phyloP scores from a whole-genome alignment of 345 rosid genomes.

The Angophora floribunda region DNA sequence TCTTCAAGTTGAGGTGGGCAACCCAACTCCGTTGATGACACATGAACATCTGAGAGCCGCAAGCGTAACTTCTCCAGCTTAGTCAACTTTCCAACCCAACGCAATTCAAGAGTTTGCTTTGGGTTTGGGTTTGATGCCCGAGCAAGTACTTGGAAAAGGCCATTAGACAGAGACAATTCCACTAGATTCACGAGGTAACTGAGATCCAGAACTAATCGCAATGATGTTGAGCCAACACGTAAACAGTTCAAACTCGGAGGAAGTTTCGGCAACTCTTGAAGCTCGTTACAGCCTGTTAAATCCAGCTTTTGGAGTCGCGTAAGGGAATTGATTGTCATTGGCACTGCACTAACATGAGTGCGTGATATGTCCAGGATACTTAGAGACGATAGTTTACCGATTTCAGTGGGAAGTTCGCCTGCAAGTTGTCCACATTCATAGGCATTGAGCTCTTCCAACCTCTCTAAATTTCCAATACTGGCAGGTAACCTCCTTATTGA shows the following conservation, averaged over 20 bases:
- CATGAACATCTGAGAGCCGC: not conserved
- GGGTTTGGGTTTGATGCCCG: not conserved
- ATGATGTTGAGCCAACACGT: rapidly evolving
- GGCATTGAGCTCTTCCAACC: rapidly evolving
- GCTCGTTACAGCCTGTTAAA: rapidly evolving
- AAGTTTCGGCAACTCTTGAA: not conserved
- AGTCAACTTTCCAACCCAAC: not conserved
- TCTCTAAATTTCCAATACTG: not conserved
- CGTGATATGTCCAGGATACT: rapidly evolving
- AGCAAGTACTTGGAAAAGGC: not conserved
- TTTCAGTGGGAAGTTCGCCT: not conserved
- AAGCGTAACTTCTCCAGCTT: rapidly evolving
- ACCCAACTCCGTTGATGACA: not conserved
- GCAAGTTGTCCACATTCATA: rapidly evolving
- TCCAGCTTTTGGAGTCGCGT: rapidly evolving
- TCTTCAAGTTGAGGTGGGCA: not conserved
- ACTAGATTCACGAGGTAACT: not conserved
- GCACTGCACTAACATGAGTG: rapidly evolving
- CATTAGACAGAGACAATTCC: rapidly evolving
- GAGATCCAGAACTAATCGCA: rapidly evolving
- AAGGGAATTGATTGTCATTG: rapidly evolving
- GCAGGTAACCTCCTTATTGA: rapidly evolving
- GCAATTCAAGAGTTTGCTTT: not conserved
- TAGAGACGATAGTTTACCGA: rapidly evolving
- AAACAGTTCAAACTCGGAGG: rapidly evolving